Percentiles rank a stretch among this genome's conserved stretches.
phyloP scores from a whole-genome alignment of 257 asterid genomes.

The Solanum okadae region DNA sequence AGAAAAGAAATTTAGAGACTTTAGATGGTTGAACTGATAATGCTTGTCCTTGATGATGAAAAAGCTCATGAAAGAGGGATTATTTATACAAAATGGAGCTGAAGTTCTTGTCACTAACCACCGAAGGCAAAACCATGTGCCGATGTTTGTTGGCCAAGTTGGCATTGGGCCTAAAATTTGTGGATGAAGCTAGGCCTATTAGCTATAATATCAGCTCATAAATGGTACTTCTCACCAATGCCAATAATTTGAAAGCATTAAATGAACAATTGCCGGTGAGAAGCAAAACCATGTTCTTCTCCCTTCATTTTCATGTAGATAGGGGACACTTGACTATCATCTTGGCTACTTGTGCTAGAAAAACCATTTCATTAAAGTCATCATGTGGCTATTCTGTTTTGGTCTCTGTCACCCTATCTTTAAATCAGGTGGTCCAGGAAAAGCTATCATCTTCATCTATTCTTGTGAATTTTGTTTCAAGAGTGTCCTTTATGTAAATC shows the following conservation, averaged over 20 bases:
- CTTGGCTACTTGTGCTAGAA: background rate
- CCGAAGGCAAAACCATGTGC: background rate
- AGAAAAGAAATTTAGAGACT: background rate
- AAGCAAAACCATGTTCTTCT: background rate
- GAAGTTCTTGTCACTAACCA: background rate
- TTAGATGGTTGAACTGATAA: background rate
- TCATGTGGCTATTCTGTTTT: background rate
- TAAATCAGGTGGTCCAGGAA: background rate
- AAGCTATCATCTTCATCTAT: background rate
- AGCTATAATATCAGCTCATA: background rate
- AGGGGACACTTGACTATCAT: background rate
- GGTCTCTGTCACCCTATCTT: background rate
- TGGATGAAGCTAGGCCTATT: background rate
- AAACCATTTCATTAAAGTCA: background rate
- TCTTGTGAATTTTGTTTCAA: background rate
- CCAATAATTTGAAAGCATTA: background rate
- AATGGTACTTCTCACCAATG: background rate
- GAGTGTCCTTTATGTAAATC: too few relatives aligned
- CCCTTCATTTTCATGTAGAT: background rate
- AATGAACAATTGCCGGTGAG: background rate
- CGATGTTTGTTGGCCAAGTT: background rate
- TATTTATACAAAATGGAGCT: background rate
- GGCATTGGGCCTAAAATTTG: background rate
- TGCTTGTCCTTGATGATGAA: background rate
- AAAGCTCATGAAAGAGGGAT: background rate